Evolutionary conservation across 2,329 filamentous ascomycete species (phyloP).

Genomic region (Pseudocercospora vitis): DNA sequence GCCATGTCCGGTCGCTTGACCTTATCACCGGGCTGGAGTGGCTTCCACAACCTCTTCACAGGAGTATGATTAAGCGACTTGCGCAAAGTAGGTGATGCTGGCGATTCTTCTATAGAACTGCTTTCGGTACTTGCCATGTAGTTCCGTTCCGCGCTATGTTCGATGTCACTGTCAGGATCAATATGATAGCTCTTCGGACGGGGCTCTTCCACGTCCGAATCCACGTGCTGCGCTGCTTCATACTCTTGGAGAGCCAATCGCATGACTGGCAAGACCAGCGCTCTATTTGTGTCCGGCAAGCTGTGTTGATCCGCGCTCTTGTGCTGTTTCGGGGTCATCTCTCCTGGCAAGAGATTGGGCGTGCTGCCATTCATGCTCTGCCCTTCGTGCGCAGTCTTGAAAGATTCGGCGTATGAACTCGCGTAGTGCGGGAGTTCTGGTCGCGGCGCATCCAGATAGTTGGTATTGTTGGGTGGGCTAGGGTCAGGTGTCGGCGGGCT

Average conservation of each 20-base stretch:
- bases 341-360: slow-evolving; percentile 17
- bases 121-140: slow-evolving; percentile 17
- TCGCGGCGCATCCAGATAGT: slow-evolving; percentile 23
- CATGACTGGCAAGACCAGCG: slow-evolving; percentile 14
- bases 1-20: slow-evolving; percentile 23
- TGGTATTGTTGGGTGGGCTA: slow-evolving; percentile 36
- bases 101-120: slow-evolving; percentile 11
- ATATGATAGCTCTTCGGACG: slow-evolving; percentile 25
- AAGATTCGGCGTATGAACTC: slow-evolving; percentile 50
- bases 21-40: slow-evolving; percentile 28
- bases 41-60: slow-evolving; percentile 23
- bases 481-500: slow-evolving; percentile 40
- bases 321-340: slow-evolving; percentile 14
- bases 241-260: slow-evolving; percentile 10
- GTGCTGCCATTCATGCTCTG: slow-evolving; percentile 36
- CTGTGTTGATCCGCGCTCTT: slow-evolving; percentile 4
- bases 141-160: slow-evolving; percentile 9
- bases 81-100: slow-evolving; percentile 16
- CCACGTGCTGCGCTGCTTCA: slow-evolving; percentile 8
- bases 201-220: slow-evolving; percentile 16
- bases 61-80: slow-evolving; percentile 19
- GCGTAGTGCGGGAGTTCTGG: slow-evolving; percentile 29
- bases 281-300: slow-evolving; percentile 13
- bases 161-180: slow-evolving; percentile 27
- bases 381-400: slow-evolving; percentile 48